These are phyloP conservation scores for Colletotrichum eremochloae DNA, from an alignment of 2,329 filamentous ascomycete species.

Conservation along the genomic window DNA sequence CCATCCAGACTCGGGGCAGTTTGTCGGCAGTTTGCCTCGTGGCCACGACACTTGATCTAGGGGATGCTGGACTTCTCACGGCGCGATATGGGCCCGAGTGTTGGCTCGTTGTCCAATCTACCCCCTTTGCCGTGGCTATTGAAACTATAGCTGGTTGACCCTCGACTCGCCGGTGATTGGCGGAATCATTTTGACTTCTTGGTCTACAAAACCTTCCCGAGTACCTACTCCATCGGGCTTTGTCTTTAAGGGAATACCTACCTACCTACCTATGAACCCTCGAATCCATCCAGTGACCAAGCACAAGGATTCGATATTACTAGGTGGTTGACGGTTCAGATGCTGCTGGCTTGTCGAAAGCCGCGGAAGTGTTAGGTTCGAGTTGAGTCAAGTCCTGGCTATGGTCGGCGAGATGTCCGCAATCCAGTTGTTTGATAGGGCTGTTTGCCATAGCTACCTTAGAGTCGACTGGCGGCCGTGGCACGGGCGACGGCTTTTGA, in stretches of 20 bases:
- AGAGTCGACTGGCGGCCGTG: too few relatives aligned
- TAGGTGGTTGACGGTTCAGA: background rate
- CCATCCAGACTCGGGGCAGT: constrained; percentile 1
- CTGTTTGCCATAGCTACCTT: background rate
- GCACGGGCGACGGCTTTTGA: background rate
- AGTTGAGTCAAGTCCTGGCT: background rate
- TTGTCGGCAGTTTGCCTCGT: constrained; percentile 36
- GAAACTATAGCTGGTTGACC: background rate
- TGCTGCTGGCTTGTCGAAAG: background rate
- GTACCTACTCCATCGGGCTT: background rate
- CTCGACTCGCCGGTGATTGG: background rate
- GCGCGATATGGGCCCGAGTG: background rate
- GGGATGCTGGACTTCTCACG: constrained; percentile 13
- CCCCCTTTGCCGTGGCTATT: background rate
- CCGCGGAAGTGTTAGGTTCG: background rate
- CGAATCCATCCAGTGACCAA: background rate
- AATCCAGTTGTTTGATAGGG: background rate
- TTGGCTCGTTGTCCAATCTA: background rate
- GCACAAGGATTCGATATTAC: background rate
- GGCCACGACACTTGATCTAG: constrained; percentile 4
- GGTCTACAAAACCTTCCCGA: background rate
- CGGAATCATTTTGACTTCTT: constrained; percentile 16
- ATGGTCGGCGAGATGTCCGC: background rate
- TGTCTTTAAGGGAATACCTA: background rate
- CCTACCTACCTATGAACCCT: background rate